phyloP scores from a whole-genome alignment of 495 filamentous ascomycete genomes.

The Daldinia decipiens region DNA sequence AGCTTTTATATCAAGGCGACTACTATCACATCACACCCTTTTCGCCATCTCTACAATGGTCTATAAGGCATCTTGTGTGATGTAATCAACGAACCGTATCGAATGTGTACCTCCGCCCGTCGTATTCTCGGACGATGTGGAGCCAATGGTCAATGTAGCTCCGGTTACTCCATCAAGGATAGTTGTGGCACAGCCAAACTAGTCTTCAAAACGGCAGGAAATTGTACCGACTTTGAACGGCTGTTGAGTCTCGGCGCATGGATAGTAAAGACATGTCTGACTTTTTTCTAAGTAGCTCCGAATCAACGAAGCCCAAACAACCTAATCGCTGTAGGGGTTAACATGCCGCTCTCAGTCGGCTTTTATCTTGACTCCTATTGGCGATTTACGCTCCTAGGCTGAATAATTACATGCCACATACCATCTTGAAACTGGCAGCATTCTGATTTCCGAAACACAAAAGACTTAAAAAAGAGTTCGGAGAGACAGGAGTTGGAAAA shows the following conservation, averaged over 20 bases:
- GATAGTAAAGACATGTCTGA: neutral
- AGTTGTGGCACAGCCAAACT: neutral
- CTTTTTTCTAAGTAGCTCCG: neutral
- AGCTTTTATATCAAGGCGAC: neutral
- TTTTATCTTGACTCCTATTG: neutral
- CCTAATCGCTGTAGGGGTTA: slow-evolving; percentile 5
- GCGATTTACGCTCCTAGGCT: neutral
- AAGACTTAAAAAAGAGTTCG: neutral
- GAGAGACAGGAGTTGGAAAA: neutral
- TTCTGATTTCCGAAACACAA: neutral
- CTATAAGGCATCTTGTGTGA: neutral
- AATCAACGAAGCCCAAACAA: neutral
- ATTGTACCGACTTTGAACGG: neutral
- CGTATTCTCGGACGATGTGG: neutral
- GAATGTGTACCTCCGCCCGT: neutral
- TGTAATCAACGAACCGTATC: neutral
- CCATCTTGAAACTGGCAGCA: neutral
- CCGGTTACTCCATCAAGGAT: neutral
- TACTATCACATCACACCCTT: neutral
- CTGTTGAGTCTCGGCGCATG: neutral
- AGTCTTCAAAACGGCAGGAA: neutral
- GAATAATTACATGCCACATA: neutral
- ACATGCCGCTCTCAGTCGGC: neutral
- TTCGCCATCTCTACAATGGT: neutral
- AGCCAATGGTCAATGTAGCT: neutral